Conservation (phyloP, 2,329 filamentous ascomycete genomes). For the Bipolaris bicolor region DNA sequence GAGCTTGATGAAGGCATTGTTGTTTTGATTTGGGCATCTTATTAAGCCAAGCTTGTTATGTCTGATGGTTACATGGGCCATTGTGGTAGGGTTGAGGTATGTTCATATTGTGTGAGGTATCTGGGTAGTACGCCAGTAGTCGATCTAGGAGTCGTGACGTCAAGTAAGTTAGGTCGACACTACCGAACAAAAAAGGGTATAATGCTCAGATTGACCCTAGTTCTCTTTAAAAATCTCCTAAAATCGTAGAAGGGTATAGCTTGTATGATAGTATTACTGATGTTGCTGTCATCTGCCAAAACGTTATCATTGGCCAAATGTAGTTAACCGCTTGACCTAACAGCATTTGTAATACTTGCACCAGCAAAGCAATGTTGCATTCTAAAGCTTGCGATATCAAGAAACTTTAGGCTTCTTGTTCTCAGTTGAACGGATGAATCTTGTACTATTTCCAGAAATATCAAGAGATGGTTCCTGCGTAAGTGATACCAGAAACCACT, state of each 20-base stretch:
- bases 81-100: neutral
- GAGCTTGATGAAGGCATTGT: slow-evolving; percentile 11
- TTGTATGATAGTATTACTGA: no score
- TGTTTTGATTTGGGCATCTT: slow-evolving; percentile 11
- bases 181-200: neutral
- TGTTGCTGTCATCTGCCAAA: neutral
- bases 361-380: no score
- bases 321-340: neutral
- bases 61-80: slow-evolving; percentile 11
- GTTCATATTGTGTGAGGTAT: neutral
- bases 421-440: neutral
- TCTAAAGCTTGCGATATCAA: neutral
- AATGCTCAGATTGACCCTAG: neutral
- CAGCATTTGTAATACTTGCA: neutral
- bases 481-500: slow-evolving; percentile 4
- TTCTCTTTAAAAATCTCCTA: no score
- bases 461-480: neutral
- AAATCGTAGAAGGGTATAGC: no score
- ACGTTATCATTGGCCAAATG: neutral
- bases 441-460: neutral
- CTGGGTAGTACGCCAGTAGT: neutral
- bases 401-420: neutral
- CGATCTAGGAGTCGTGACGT: slow-evolving; percentile 9
- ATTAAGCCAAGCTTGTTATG: slow-evolving; percentile 19
- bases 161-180: neutral